Percentiles rank a stretch among this genome's conserved stretches.
Evolutionary conservation across 2,329 filamentous ascomycete species (phyloP).

Genomic region (Trichoderma cornu-damae): DNA sequence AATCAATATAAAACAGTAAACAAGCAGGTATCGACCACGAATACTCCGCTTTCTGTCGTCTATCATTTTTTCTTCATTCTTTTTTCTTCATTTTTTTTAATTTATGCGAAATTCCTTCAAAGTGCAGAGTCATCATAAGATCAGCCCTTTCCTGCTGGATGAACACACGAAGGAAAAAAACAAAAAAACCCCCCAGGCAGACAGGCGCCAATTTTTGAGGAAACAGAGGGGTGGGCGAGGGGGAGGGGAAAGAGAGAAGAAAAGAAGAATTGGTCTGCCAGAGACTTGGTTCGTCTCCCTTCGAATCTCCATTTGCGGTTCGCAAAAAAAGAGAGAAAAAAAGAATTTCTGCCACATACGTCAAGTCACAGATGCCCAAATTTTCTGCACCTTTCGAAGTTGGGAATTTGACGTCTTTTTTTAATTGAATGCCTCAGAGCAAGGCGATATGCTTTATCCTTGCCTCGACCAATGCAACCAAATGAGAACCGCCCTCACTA

Average conservation of each 20-base stretch:
- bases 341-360: constrained; percentile 16
- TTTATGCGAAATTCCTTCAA: constrained; percentile 14
- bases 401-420: constrained; percentile 44
- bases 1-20: constrained; percentile 13
- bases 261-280: constrained; percentile 12
- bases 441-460: constrained; percentile 50
- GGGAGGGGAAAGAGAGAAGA: neutral
- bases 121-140: constrained; percentile 6
- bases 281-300: constrained; percentile 12
- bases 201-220: constrained; percentile 9
- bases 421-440: constrained; percentile 51
- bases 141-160: constrained; percentile 9
- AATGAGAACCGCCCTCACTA: constrained; percentile 58
- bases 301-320: constrained; percentile 15
- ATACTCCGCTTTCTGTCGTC: constrained; percentile 5
- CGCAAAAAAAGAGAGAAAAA: no score
- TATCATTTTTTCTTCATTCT: constrained; percentile 16
- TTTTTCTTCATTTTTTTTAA: constrained; percentile 12
- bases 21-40: constrained; percentile 16
- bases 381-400: constrained; percentile 26
- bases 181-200: no score
- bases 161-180: constrained; percentile 7
- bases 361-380: constrained; percentile 17
- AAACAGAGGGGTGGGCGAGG: neutral
- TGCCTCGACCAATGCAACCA: constrained; percentile 56